phyloP scores from a whole-genome alignment of 805 yeast species.

The Torulaspora microellipsoides region DNA sequence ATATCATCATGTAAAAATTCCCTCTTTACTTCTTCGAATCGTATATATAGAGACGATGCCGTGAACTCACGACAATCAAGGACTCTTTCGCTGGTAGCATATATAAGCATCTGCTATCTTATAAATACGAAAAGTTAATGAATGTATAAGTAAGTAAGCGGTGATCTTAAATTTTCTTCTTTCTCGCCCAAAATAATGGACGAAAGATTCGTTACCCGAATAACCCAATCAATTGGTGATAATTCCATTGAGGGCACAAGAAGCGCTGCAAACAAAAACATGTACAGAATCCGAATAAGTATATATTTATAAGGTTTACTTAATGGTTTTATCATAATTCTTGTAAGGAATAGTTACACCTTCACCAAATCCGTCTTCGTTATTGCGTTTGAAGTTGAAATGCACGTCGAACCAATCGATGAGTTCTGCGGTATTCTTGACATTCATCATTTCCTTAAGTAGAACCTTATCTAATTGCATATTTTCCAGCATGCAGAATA shows the following conservation, averaged over 20 bases:
- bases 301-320: no score
- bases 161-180: no score
- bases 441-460: constrained; percentile 60
- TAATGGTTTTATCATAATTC: background rate
- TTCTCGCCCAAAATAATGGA: no score
- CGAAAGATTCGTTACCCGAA: no score
- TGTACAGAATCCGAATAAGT: no score
- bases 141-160: no score
- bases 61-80: constrained; percentile 6
- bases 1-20: constrained; percentile 26
- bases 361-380: constrained; percentile 67
- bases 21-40: background rate
- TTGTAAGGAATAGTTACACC: constrained; percentile 44
- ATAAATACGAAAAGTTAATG: no score
- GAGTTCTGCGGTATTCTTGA: constrained; percentile 54
- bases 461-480: constrained; percentile 43
- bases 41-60: background rate
- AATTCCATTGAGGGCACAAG: no score
- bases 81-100: background rate
- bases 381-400: constrained; percentile 61
- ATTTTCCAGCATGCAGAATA: constrained; percentile 75
- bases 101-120: no score
- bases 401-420: constrained; percentile 77
- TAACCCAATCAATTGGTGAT: no score
- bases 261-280: no score